Percentiles rank a stretch among this genome's conserved stretches.
phyloP scores from a whole-genome alignment of 1,284 basidiomycete species.

The Pseudozyma sp. region DNA sequence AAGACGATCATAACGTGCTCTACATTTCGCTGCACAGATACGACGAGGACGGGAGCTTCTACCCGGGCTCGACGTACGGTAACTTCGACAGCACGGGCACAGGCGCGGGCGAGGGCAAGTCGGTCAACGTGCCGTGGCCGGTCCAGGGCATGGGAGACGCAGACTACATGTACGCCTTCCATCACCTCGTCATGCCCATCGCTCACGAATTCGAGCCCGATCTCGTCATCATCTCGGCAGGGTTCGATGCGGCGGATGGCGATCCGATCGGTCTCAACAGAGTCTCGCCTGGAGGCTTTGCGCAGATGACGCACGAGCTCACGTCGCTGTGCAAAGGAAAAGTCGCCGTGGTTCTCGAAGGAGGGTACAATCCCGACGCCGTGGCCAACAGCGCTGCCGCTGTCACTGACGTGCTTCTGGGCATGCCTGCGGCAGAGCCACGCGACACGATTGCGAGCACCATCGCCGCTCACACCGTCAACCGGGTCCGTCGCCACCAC shows the following conservation, averaged over 20 bases:
- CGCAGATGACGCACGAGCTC: conserved; percentile 98
- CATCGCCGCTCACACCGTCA: conserved; percentile 83
- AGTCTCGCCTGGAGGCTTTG: conserved; percentile 93
- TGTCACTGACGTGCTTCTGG: conserved; percentile 85
- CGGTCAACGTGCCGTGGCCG: conserved; percentile 97
- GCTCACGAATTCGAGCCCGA: conserved; percentile 96
- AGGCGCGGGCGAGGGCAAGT: conserved; percentile 80
- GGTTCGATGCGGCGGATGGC: conserved; percentile 94
- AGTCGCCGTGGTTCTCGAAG: conserved; percentile 94
- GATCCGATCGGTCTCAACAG: conserved; percentile 90
- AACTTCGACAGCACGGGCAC: conserved; percentile 85
- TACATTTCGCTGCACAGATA: conserved; percentile 97
- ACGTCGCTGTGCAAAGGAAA: conserved; percentile 87
- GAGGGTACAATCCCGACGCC: conserved; percentile 93
- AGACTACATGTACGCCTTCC: conserved; percentile 96
- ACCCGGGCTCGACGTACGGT: conserved; percentile 91
- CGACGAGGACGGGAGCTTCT: conserved; percentile 79
- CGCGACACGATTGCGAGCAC: conserved; percentile 44
- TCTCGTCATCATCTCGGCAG: conserved; percentile 95
- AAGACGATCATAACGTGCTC: conserved; percentile 88
- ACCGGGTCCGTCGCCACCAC: conserved; percentile 85
- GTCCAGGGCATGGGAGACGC: conserved; percentile 87
- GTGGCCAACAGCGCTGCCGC: conserved; percentile 88
- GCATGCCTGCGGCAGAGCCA: conserved; percentile 82
- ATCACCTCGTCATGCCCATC: conserved; percentile 95